Evolutionary conservation across 441 rosid species (phyloP), one percentile per base, ranked within the genome.

Genomic region (Macaranga tanarius): DNA sequence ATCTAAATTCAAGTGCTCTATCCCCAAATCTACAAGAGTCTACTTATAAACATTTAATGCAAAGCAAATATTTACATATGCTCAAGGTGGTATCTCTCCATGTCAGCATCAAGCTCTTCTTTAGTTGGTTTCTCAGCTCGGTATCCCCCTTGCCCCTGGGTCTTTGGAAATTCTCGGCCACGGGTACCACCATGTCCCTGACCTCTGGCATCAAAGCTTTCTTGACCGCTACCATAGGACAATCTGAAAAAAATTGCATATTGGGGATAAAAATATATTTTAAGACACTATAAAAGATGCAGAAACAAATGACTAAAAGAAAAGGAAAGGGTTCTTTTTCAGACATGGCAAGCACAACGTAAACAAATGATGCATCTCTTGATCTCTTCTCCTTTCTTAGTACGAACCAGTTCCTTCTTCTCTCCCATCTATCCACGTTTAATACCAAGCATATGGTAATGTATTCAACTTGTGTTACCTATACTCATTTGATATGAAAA

Each of bases 81-180:
- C 20, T 17, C 89, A 1, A 87, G 38, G 61, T 82, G 93, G 77
- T 90, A 90, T 74, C 80, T 86, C 75, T 84, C 97, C 82, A 92
- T 80, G 72, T 94, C 97, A 19, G 95, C 91, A 52, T 94, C 92
- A 65, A 94, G 98, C 72, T 88, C 92, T 63, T 90, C 91, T 0
- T 91, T 90, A 64, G 98, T 86, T 54, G 87, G 40, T 81, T 89
- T 88, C 76, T 85, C 89, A 10, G 81, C 79, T 17, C 77, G 84
- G 16, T 72, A 86, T 68, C 77, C 85, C 56, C 86, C 89, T 71
- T 86, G 80, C 48, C 86, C 82, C 45, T 82, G 83, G 7, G 84
- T 92, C 79, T 87, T 78, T 47, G 87, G 78, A 26, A 80, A 77
- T 20, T 84, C 80, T 64, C 84, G 82, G 60, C 73, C 78, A 26